Percentiles rank a stretch among this genome's conserved stretches.
These are phyloP conservation scores for Flagelloscypha sp. DNA, from an alignment of 768 basidiomycete species.

Conservation along the genomic window DNA sequence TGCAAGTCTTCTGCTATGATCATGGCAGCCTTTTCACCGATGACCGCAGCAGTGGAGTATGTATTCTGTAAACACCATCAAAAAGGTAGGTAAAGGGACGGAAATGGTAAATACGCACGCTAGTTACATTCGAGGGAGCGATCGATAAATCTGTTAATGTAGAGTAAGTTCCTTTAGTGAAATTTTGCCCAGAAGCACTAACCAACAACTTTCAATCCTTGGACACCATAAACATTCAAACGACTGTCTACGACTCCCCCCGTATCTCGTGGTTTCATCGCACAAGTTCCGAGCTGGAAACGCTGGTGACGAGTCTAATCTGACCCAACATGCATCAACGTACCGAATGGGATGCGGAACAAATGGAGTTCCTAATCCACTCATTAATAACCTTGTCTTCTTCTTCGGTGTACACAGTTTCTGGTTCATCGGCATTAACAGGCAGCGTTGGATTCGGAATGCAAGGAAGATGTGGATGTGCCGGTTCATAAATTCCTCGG, in stretches of 20 bases:
- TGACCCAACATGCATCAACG: too few species aligned
- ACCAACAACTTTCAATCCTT: slow-evolving; percentile 35
- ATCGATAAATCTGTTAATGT: slow-evolving; percentile 30
- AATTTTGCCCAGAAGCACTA: neutral
- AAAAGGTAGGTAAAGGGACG: neutral
- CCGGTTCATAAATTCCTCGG: slow-evolving; percentile 13
- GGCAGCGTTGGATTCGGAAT: slow-evolving; percentile 11
- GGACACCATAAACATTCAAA: slow-evolving; percentile 37
- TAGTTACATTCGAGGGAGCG: slow-evolving; percentile 27
- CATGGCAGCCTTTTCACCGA: slow-evolving; percentile 57
- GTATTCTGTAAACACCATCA: slow-evolving; percentile 24
- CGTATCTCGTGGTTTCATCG: slow-evolving; percentile 36
- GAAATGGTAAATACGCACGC: slow-evolving; percentile 14
- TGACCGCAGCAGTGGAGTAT: slow-evolving; percentile 31
- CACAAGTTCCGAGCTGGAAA: slow-evolving; percentile 37
- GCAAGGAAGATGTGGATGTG: slow-evolving; percentile 13
- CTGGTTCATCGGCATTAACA: slow-evolving; percentile 12
- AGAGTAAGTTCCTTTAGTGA: neutral
- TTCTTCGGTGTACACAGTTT: slow-evolving; percentile 15
- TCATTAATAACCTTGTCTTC: slow-evolving; percentile 19
- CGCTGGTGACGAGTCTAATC: neutral
- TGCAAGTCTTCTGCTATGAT: slow-evolving; percentile 58
- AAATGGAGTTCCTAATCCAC: slow-evolving; percentile 1
- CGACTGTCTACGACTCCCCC: slow-evolving; percentile 37
- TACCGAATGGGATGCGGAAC: neutral